Conservation (phyloP, 1,139 yeast species). For the Zygoascus meyerae region DNA sequence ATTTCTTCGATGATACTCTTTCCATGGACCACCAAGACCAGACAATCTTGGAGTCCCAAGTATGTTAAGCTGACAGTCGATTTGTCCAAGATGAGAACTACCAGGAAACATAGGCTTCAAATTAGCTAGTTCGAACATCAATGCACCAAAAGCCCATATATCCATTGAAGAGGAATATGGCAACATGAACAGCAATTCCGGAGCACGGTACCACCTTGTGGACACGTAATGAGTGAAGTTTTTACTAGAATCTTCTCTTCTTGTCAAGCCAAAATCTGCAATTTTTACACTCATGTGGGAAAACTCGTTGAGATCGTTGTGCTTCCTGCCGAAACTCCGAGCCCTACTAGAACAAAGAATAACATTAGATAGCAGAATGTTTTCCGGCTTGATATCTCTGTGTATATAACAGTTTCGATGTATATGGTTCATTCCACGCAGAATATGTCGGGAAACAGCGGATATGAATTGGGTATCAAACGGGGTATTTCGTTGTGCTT, state of each 20-base stretch:
- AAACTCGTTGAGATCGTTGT: background rate
- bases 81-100: slow-evolving; percentile 62
- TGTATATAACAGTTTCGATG: slow-evolving; percentile 73
- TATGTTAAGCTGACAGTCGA: slow-evolving; percentile 53
- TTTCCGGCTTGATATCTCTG: slow-evolving; percentile 91
- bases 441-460: slow-evolving; percentile 60
- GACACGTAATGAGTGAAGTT: slow-evolving; percentile 73
- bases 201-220: slow-evolving; percentile 95
- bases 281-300: slow-evolving; percentile 50
- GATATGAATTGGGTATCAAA: slow-evolving; percentile 57
- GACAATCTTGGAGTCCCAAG: slow-evolving; percentile 48
- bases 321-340: slow-evolving; percentile 17
- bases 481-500: slow-evolving; percentile 40
- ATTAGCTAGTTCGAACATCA: slow-evolving; percentile 74
- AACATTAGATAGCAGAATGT: slow-evolving; percentile 54
- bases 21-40: slow-evolving; percentile 29
- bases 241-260: slow-evolving; percentile 49
- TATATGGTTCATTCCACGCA: slow-evolving; percentile 75
- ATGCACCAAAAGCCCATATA: slow-evolving; percentile 91
- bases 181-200: slow-evolving; percentile 71
- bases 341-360: slow-evolving; percentile 37
- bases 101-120: slow-evolving; percentile 85
- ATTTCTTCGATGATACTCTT: slow-evolving; percentile 13
- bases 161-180: slow-evolving; percentile 74
- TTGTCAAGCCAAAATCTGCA: slow-evolving; percentile 88